Base-by-base conservation (phyloP, 2,329 filamentous ascomycete genomes). In the Ophiostoma ips region DNA sequence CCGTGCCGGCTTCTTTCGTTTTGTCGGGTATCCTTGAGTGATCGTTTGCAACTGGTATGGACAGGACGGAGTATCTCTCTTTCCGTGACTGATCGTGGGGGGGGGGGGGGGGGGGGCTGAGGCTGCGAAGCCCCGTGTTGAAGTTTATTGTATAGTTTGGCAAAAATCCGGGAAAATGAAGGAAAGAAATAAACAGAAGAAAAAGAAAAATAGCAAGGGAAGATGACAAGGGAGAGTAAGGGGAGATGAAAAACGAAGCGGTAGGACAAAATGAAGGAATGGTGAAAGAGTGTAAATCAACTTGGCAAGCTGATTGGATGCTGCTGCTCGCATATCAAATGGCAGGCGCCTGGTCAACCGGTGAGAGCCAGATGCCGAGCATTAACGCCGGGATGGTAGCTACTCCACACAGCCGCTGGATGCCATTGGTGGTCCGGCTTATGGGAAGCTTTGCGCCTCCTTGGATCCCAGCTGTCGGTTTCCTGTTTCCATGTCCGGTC, bases 51-150 rank as follows among this genome's bases (percentile, higher is more conserved):
- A n/a, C 53, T 24, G 16, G 21, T 51, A n/a, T 46, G 30, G 38
- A 49, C 46, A 43, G 48, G 46, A 49, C 52, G 35, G 52, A 58
- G 57, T 61, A 61, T n/a, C 60, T 48, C 24, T 49, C 28, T 51
- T 54, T 53, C 55, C 15, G 41, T 47, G 16, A 53, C 21, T 24
- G 40, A 21, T 52, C 28, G 57, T 52, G 55, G 55, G 50, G n/a
- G n/a, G n/a, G n/a, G n/a, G n/a, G n/a, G n/a, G n/a, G n/a, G n/a
- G n/a, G n/a, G n/a, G n/a, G 41, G 49, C 51, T 43, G 48, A 33
- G 56, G 63, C 63, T 62, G 63, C 60, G 63, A 64, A 66, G 63
- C 63, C 56, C 59, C 58, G 30, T 44, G 52, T 52, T 51, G 59
- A 59, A 60, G 52, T 61, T 58, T 64, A 64, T 58, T 52, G 46